Percentiles rank a stretch among this genome's conserved stretches.
Conservation (phyloP, 2,329 filamentous ascomycete genomes). For the Leptographium flavum region DNA sequence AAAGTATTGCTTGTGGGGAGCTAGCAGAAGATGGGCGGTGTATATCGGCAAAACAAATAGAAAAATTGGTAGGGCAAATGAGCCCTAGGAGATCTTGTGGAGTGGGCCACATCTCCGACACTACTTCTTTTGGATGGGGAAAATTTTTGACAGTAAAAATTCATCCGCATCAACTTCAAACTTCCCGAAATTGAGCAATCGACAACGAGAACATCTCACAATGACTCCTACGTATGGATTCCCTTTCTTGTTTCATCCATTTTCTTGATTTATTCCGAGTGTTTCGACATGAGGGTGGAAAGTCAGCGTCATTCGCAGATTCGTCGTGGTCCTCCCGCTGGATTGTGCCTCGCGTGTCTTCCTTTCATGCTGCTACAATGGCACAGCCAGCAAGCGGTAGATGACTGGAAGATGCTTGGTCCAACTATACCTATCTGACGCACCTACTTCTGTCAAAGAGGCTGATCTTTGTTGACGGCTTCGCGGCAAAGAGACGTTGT, state of each 20-base stretch:
- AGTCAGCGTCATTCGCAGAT: slow-evolving; percentile 39
- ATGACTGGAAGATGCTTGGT: slow-evolving; percentile 19
- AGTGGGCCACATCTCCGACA: not conserved
- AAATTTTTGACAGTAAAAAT: not conserved
- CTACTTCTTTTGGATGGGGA: not conserved
- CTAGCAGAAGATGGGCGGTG: slow-evolving; percentile 6
- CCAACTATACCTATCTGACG: slow-evolving; percentile 69
- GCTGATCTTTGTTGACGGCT: slow-evolving; percentile 19
- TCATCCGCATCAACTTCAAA: not conserved
- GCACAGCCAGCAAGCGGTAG: not conserved
- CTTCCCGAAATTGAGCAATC: not conserved
- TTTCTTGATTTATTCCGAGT: not conserved
- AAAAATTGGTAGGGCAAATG: slow-evolving; percentile 7
- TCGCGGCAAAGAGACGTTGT: slow-evolving; percentile 43
- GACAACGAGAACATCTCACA: not conserved
- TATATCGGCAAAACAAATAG: slow-evolving; percentile 1
- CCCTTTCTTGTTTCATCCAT: not conserved
- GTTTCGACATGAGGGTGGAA: not conserved
- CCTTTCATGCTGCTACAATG: not conserved
- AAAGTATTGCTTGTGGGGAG: not conserved
- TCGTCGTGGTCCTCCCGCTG: slow-evolving; percentile 80
- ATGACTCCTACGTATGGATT: slow-evolving; percentile 12
- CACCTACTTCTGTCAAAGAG: slow-evolving; percentile 42
- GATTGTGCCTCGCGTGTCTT: slow-evolving; percentile 24
- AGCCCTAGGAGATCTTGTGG: slow-evolving; percentile 7